Conservation (phyloP, 495 filamentous ascomycete species). For the Diplogelasinospora grovesii region DNA sequence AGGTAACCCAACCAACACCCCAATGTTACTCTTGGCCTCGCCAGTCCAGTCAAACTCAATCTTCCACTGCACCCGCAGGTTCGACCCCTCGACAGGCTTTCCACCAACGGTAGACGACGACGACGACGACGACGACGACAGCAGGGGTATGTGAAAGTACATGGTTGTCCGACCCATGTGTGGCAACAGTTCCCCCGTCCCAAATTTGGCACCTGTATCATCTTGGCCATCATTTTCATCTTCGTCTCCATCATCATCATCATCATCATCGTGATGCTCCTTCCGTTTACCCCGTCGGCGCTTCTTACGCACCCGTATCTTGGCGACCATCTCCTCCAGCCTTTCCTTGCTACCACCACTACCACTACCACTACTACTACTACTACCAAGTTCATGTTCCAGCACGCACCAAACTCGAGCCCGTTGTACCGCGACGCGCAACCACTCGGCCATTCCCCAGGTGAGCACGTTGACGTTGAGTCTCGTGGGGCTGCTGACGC, state of each 20-base stretch:
- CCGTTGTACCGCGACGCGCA: slow-evolving; percentile 35
- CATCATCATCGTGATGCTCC: slow-evolving; percentile 10
- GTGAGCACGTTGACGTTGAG: slow-evolving; percentile 39
- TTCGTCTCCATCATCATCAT: slow-evolving; percentile 8
- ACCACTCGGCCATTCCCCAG: slow-evolving; percentile 51
- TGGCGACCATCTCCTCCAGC: slow-evolving; percentile 20
- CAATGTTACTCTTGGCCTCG: slow-evolving; percentile 48
- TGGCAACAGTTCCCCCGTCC: slow-evolving; percentile 25
- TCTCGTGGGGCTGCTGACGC: slow-evolving; percentile 23
- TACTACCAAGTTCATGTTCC: slow-evolving; percentile 36
- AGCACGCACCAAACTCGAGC: slow-evolving; percentile 42
- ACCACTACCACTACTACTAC: too few species aligned
- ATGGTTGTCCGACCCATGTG: slow-evolving; percentile 38
- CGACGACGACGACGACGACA: slow-evolving; percentile 5
- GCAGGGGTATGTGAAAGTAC: slow-evolving; percentile 30
- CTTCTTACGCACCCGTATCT: slow-evolving; percentile 19
- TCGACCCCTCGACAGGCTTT: slow-evolving; percentile 23
- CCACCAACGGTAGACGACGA: neutral
- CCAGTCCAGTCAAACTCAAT: slow-evolving; percentile 59
- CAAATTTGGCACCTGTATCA: slow-evolving; percentile 6
- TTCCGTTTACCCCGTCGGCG: slow-evolving; percentile 15
- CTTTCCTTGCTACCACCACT: slow-evolving; percentile 17
- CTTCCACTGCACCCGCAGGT: slow-evolving; percentile 45
- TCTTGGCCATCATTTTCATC: slow-evolving; percentile 8
- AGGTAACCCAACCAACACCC: slow-evolving; percentile 39